These are phyloP conservation scores for Viridothelium virens DNA, from an alignment of 495 filamentous ascomycete species.

Conservation along the genomic window DNA sequence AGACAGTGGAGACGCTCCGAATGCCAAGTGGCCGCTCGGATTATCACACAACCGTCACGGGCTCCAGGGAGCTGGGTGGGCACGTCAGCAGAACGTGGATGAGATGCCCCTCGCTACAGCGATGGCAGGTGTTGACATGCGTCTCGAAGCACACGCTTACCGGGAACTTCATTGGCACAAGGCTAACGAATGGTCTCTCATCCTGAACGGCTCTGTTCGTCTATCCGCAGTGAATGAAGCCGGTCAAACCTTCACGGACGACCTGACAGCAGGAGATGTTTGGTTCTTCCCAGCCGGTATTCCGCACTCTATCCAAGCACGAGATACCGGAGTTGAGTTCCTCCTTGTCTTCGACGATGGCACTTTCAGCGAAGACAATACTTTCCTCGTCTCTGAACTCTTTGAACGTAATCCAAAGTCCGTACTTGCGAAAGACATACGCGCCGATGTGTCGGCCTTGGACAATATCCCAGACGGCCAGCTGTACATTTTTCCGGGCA, in stretches of 20 bases:
- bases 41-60: slow-evolving; percentile 57
- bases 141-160: slow-evolving; percentile 56
- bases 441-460: slow-evolving; percentile 47
- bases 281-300: slow-evolving; percentile 65
- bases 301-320: slow-evolving; percentile 60
- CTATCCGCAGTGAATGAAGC: slow-evolving; percentile 55
- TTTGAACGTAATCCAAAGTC: slow-evolving; percentile 54
- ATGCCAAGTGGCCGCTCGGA: slow-evolving; percentile 67
- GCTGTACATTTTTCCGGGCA: slow-evolving; percentile 65
- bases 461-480: slow-evolving; percentile 51
- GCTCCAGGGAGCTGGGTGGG: slow-evolving; percentile 54
- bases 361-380: slow-evolving; percentile 60
- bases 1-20: slow-evolving; percentile 53
- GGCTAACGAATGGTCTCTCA: slow-evolving; percentile 57
- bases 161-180: slow-evolving; percentile 71
- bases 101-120: slow-evolving; percentile 56
- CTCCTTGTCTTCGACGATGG: slow-evolving; percentile 64
- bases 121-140: slow-evolving; percentile 76
- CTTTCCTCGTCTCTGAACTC: slow-evolving; percentile 59
- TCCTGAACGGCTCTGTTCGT: slow-evolving; percentile 58
- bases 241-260: slow-evolving; percentile 58
- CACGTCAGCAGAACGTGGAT: slow-evolving; percentile 56
- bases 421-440: slow-evolving; percentile 57
- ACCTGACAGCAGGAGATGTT: slow-evolving; percentile 58
- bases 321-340: slow-evolving; percentile 59